Percentiles rank a stretch among this genome's conserved stretches.
These are phyloP conservation scores for Scalesia atractyloides DNA, from an alignment of 129 eudicot species.

Conservation along the genomic window DNA sequence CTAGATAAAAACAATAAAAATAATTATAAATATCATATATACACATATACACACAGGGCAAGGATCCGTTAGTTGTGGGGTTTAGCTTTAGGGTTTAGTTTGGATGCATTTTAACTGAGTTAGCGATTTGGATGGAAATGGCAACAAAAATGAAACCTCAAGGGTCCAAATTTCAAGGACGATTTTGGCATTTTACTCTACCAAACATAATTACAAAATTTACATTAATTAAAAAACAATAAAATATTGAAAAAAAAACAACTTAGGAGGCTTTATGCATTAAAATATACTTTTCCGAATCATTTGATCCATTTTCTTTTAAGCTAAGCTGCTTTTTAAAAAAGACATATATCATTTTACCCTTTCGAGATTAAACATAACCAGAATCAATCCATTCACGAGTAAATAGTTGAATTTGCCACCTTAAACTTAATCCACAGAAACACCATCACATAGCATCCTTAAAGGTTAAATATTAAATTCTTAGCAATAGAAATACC, in stretches of 20 bases:
- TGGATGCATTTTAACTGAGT: too few species aligned
- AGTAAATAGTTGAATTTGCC: not conserved
- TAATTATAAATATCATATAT: too few species aligned
- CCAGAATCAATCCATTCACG: not conserved
- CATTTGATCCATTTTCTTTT: not conserved
- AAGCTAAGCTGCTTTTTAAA: not conserved
- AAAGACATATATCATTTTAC: not conserved
- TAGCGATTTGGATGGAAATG: too few species aligned
- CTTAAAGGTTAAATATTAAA: not conserved
- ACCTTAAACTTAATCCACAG: not conserved
- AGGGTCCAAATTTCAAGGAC: too few species aligned
- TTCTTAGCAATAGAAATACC: conserved; percentile 41
- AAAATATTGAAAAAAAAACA: not conserved
- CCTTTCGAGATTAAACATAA: not conserved
- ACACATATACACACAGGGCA: too few species aligned
- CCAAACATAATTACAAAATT: not conserved
- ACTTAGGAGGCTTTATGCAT: not conserved
- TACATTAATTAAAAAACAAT: not conserved
- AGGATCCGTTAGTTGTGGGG: too few species aligned
- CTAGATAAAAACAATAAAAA: too few species aligned
- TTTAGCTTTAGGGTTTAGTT: too few species aligned
- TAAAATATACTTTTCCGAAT: not conserved
- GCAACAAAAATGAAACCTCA: too few species aligned
- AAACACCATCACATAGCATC: conserved; percentile 6
- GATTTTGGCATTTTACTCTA: too few species aligned